A percentile compares a stretch with the other conserved stretches of the same genome.
Conservation (phyloP, 2,329 filamentous ascomycete species). For the Dendrostoma leiphaemia region DNA sequence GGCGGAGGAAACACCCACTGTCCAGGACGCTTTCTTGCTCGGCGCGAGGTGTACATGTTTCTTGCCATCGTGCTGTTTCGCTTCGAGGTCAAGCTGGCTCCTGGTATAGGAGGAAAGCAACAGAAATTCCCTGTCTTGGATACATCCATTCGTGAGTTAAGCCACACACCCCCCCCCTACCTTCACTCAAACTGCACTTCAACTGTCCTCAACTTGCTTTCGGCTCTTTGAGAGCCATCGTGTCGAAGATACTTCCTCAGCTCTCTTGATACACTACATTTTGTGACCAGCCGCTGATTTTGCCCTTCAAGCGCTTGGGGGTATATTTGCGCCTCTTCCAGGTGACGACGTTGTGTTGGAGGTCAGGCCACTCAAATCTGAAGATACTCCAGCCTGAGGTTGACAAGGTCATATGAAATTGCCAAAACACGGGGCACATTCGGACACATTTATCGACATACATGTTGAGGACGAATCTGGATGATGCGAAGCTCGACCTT, state of each 20-base stretch:
- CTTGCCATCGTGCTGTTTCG: neutral
- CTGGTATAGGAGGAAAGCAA: neutral
- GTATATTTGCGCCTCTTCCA: neutral
- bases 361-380: neutral
- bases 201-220: too few species aligned
- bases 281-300: neutral
- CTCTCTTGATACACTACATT: neutral
- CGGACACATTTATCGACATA: neutral
- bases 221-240: neutral
- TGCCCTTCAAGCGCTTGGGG: neutral
- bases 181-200: neutral
- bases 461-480: neutral
- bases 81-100: slow-evolving; percentile 1
- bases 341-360: neutral
- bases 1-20: neutral
- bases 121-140: neutral
- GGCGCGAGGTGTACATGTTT: slow-evolving; percentile 7
- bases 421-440: too few species aligned
- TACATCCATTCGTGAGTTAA: neutral
- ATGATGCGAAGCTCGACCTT: neutral
- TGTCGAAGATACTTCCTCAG: neutral
- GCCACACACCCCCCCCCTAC: neutral
- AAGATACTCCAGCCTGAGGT: neutral
- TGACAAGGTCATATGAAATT: neutral
- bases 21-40: neutral